Evolutionary conservation across 768 basidiomycete species (phyloP), one percentile per base, ranked within the genome.

Genomic region (Coprinellus micaceus): DNA sequence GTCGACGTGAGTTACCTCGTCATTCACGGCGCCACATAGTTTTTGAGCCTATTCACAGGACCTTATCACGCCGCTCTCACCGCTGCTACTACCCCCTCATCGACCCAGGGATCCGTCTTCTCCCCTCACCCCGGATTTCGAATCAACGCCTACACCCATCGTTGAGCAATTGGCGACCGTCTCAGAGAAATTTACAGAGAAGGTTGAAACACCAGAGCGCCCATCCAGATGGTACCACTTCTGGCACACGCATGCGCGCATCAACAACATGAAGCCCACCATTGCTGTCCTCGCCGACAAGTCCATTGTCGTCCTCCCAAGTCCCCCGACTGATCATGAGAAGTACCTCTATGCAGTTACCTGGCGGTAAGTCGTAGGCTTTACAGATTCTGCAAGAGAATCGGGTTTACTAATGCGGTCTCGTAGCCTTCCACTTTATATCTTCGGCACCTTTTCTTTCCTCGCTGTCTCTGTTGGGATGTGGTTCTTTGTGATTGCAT

Each of bases 401-500:
- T 37, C 29, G 9, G 15, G 6, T 28, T 40, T n/a, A 29, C 15
- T 59, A 44, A 39, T 29, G 13, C 24, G 17, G 3, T 46, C 24
- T 46, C 7, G n/a, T 36, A 62, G 66, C 11, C 22, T 62, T 25
- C 61, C 64, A 7, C 56, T 66, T 15, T 68, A 68, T 46, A 54
- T 64, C 36, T 66, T 64, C 49, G 67, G 66, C 6, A 63, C 63
- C 1, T 33, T 68, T 30, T 67, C 66, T 11, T 68, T 68, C 60
- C 57, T 68, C 24, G 62, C 61, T 28, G 60, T 66, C 29, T 67
- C 66, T 3, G 61, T 59, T 13, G 67, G 63, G 2, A 66, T 66
- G 62, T 68, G 67, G 67, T 64, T 68, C 29, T 68, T 66, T 54
- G 60, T 66, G 10, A 59, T 68, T 25, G 63, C 63, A 1, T 58